Evolutionary conservation across 176 grass and related monocot species (phyloP).

Genomic region (Metroxylon sagu): DNA sequence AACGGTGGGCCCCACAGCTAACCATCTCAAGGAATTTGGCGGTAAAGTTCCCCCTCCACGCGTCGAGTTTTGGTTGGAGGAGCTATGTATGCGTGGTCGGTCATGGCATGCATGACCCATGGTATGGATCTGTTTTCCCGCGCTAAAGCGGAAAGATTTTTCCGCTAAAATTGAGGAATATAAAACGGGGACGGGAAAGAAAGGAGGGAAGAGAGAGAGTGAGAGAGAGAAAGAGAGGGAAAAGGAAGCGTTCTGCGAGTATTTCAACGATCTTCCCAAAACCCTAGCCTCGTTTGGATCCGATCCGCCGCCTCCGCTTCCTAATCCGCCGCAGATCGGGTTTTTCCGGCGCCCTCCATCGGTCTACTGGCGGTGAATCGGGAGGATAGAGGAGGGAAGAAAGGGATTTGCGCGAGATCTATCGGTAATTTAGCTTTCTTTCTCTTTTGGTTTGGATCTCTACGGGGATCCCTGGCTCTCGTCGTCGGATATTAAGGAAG

Average conservation of each 20-base stretch:
- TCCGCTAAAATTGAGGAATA: not conserved
- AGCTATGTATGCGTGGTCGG: not conserved
- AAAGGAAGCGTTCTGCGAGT: conserved; percentile 3
- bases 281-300: conserved; percentile 3
- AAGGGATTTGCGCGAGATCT: not conserved
- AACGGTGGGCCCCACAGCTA: too few species aligned
- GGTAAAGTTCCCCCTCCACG: not conserved
- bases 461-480: not conserved
- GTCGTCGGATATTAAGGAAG: not conserved
- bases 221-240: conserved; percentile 1
- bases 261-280: not conserved
- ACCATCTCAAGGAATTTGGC: too few species aligned
- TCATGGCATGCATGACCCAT: not conserved
- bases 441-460: not conserved
- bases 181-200: conserved; percentile 9
- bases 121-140: conserved; percentile 1
- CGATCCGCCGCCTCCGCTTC: not conserved
- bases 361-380: not conserved
- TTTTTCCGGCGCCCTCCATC: not conserved
- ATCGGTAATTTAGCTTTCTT: not conserved
- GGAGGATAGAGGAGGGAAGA: not conserved
- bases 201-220: not conserved
- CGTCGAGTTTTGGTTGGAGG: not conserved
- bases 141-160: not conserved
- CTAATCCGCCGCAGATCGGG: not conserved